Evolutionary conservation across 805 yeast species (phyloP), one percentile per base, ranked within the genome.

Genomic region (Wickerhamomyces ciferrii): DNA sequence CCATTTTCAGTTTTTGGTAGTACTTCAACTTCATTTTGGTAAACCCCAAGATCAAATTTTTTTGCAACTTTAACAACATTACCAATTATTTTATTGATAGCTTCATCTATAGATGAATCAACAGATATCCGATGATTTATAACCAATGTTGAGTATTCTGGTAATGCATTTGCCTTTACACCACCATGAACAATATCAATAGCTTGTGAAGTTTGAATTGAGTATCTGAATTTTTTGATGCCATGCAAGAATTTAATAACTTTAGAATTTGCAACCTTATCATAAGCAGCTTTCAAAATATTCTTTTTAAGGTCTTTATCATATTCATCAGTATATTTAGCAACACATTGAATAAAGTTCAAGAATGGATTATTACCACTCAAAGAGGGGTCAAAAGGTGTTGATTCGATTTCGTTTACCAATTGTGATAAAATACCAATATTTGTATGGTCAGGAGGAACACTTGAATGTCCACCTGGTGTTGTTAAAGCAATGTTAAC

Each of bases 401-500:
- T 74, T 23, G 66, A 62, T 60, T 87, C 92, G 40, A 85, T 71
- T 36, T 60, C 54, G 10, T 66, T 58, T n/a, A 81, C 66, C 46
- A 84, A 66, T 50, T 80, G 78, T 1, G 86, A 69, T 44, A 79
- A 61, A 14, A 85, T 69, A 1, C 91, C 94, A 61, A 87, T 84
- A 15, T 83, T 74, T 2, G 91, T 84, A 61, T 85, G 89, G 41
- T 74, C 79, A 0, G 88, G 89, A 1, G 91, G 90, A 18, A 75
- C 62, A 8, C 87, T 81, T 0, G 89, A 78, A 55, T 84, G 91
- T 3, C 91, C 92, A 31, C 91, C 91, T 21, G 66, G 62, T 2
- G 46, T 43, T 49, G 57, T 65, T 40, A 62, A 48, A 4, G 44
- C 42, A 1, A 46, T 43, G 23, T 63, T 67, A 23, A 70, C 53